Conservation (phyloP, 371 early-diverging fungal genomes). For the Mortierella sp. region DNA sequence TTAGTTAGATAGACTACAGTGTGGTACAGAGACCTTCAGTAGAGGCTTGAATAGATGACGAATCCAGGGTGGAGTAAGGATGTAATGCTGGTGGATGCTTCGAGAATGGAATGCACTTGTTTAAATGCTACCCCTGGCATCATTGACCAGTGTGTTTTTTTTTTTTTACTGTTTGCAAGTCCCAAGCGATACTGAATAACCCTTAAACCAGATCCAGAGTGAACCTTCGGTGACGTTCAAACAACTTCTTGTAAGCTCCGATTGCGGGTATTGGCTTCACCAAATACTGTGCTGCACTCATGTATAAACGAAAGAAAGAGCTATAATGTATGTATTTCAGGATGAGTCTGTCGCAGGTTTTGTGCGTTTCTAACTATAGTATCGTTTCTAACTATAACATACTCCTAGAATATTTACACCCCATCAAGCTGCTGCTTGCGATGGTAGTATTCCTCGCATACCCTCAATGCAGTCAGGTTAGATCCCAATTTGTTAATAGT, state of each 20-base stretch:
- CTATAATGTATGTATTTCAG: too few species aligned
- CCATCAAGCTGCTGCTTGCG: constrained; percentile 55
- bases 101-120: neutral
- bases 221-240: constrained; percentile 2
- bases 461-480: constrained; percentile 87
- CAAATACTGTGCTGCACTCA: neutral
- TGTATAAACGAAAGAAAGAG: too few species aligned
- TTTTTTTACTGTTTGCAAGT: neutral
- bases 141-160: neutral
- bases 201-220: neutral
- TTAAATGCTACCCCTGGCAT: neutral
- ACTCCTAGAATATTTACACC: neutral
- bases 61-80: neutral
- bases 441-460: constrained; percentile 84
- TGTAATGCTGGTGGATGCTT: neutral
- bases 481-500: constrained; percentile 95
- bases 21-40: neutral
- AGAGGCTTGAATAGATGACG: neutral
- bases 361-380: too few species aligned
- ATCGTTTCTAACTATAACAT: too few species aligned
- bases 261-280: neutral
- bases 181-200: neutral
- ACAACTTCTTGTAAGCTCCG: neutral
- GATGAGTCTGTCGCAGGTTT: too few species aligned
- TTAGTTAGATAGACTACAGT: neutral